Evolutionary conservation across 2,329 filamentous ascomycete genomes (phyloP).

Genomic region (Sporothrix dimorphospora): DNA sequence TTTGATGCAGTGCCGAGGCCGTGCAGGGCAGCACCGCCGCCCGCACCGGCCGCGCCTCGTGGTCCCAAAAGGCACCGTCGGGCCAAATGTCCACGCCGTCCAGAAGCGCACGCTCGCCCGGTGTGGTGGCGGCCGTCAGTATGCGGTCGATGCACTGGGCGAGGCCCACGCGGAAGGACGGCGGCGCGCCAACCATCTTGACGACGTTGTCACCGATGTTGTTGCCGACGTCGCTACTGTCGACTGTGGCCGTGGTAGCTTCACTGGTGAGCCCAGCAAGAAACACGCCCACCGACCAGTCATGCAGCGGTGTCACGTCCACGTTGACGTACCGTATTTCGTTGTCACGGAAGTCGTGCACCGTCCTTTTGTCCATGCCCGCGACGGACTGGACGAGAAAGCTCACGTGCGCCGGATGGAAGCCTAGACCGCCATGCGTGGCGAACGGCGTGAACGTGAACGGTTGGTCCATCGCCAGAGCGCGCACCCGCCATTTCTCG

Average conservation of each 20-base stretch:
- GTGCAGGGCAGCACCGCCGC: neutral
- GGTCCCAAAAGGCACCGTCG: slow-evolving; percentile 14
- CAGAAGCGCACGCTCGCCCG: neutral
- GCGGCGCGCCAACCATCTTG: too few relatives aligned
- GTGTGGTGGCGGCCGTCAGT: neutral
- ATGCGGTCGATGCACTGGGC: slow-evolving; percentile 13
- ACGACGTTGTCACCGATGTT: too few relatives aligned
- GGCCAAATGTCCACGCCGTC: slow-evolving; percentile 10
- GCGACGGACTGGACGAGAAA: neutral
- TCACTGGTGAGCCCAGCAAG: neutral
- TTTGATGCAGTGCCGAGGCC: neutral
- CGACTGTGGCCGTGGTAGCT: neutral
- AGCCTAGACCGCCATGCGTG: slow-evolving; percentile 22
- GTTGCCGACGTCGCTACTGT: too few relatives aligned
- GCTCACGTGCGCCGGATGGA: neutral
- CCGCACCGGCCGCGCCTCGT: neutral
- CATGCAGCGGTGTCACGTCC: neutral
- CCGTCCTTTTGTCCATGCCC: neutral
- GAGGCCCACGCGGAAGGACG: slow-evolving; percentile 16
- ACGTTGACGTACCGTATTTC: neutral
- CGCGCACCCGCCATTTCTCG: neutral
- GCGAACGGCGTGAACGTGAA: neutral
- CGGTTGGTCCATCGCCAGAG: neutral
- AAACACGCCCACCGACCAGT: neutral
- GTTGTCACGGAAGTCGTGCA: too few relatives aligned